Base-by-base conservation (phyloP, 768 basidiomycete species). In the Suillus bovinus region DNA sequence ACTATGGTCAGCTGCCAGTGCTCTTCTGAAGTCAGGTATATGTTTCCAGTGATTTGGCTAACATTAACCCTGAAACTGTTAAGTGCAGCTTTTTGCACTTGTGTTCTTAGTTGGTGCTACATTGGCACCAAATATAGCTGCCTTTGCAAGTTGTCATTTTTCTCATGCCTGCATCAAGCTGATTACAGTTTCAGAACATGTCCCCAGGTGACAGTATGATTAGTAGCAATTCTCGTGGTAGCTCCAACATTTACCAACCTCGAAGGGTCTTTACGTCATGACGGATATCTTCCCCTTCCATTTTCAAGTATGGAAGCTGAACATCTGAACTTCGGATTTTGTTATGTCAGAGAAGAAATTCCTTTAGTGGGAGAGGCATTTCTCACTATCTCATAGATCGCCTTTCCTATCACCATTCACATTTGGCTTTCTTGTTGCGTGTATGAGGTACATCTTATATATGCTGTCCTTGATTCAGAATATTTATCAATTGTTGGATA, bases 231-330 rank as follows among this genome's bases (percentile, higher is more conserved):
- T 13, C 13, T 24, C 17, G 2, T 54, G 31, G 6, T 20, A 7
- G 24, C 31, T 39, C 31, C 47, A 49, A 33, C 41, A n/a, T 29
- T 34, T 2, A 5, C 4, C 29, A 38, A 38, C 5, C 55, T 24
- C 16, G 49, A 41, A 80, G 78, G 81, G 81, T 42, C 67, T 82
- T 1, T 81, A 77, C 63, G 70, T 81, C 33, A 76, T 84, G 61
- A 80, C 79, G 31, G 83, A 84, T 62, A 74, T 85, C 46, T 84
- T 76, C 66, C 83, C 83, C 6, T 85, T 84, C 71, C 83, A 84
- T 59, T 74, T 82, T 13, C 83, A 84, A 63, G 82, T 81, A 5
- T 74, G 80, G 27, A 83, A 81, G 73, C 71, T 84, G 33, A 83
- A 82, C 58, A 60, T 82, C 27, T 84, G 84, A 84, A 83, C 84